Base-by-base conservation (phyloP, 352 stramenopile species). In the Pythium volutum region DNA sequence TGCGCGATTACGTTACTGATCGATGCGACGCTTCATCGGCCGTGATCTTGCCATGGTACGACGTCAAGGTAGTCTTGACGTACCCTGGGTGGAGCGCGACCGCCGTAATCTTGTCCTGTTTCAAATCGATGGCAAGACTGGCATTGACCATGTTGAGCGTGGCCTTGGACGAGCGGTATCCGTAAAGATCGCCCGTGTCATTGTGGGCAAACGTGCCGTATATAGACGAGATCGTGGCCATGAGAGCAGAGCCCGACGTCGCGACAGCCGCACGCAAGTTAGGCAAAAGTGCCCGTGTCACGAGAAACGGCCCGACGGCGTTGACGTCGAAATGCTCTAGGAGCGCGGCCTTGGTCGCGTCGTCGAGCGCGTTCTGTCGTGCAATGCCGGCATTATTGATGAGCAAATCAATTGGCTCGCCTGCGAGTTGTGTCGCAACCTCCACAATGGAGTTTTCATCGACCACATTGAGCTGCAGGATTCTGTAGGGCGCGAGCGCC, bases 371-470 rank as follows among this genome's bases (percentile, higher is more conserved):
- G 33, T 62, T 33, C 7, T 27, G 38, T 29, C 50, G 59, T 14
- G 74, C n/a, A 31, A 77, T 69, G 26, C 72, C 72, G 2, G 70
- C 66, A 26, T 79, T 79, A 66, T 79, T 79, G 55, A 79, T 74
- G 3, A 79, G 31, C 7, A 79, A 20, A 51, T 79, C 66, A 39
- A 79, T 70, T 9, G 68, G 51, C 0, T 55, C 54, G 14, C 64
- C 55, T 10, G 60, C 52, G 0, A 73, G 46, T 7, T 26, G 31
- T 31, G 46, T 34, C 8, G 59, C 68, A 23, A 59, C 64, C 14
- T 20, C 22, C 15, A 54, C 11, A 26, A 75, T 69, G 14, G 58
- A 75, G 20, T 49, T 23, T 39, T 73, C 68, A 36, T 71, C 46
- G 8, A 42, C 36, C 15, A 46, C 48, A 46, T 77, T 66, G 3